Conservation (phyloP, 129 eudicot genomes). For the Erigeron canadensis region DNA sequence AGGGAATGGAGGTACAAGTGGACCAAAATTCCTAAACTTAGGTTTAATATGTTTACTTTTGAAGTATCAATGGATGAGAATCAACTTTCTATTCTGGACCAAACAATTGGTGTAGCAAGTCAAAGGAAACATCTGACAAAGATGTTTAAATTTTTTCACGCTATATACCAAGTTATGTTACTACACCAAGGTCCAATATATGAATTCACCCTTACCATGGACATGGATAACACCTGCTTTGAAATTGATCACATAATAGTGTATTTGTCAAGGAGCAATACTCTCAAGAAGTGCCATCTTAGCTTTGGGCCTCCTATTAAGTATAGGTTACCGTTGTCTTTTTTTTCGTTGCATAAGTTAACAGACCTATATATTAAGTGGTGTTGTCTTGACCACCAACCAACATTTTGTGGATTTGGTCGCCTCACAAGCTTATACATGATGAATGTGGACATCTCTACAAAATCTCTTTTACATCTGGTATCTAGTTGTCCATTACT, state of each 20-base stretch:
- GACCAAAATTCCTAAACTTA: slow-evolving; percentile 8
- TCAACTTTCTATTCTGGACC: too few relatives aligned
- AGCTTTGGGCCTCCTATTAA: too few relatives aligned
- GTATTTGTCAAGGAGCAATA: slow-evolving; percentile 9
- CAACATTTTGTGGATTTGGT: not conserved
- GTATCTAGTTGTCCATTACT: too few relatives aligned
- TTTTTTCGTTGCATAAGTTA: slow-evolving; percentile 15
- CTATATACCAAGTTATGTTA: slow-evolving; percentile 14
- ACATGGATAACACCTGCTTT: not conserved
- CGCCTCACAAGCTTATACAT: slow-evolving; percentile 13
- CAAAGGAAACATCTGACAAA: too few relatives aligned
- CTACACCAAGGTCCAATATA: slow-evolving; percentile 6
- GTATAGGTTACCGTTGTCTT: slow-evolving; percentile 8
- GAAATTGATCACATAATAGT: slow-evolving; percentile 10
- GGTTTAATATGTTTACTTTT: too few relatives aligned
- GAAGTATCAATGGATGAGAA: too few relatives aligned
- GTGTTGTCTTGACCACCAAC: not conserved
- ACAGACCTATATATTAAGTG: too few relatives aligned
- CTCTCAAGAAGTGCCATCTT: too few relatives aligned
- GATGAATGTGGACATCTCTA: too few relatives aligned
- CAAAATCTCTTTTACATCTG: too few relatives aligned
- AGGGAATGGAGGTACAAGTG: slow-evolving; percentile 27
- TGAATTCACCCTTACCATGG: not conserved
- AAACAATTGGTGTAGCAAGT: not conserved
- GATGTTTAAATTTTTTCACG: not conserved